Conservation (phyloP, 208 protist genomes). For the Acanthamoeba triangularis region DNA sequence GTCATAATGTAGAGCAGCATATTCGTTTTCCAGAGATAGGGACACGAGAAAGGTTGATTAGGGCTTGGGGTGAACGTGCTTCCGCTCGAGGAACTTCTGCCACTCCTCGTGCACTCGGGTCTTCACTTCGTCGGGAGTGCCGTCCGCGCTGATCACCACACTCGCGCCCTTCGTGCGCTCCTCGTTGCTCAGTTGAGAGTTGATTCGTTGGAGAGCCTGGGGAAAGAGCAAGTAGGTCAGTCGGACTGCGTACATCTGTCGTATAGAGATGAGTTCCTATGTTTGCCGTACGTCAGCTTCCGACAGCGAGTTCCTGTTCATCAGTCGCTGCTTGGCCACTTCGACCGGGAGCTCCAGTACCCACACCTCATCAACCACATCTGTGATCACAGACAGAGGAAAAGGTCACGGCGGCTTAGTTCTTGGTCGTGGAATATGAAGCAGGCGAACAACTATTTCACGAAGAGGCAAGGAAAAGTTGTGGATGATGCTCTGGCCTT, state of each 20-base stretch:
- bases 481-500: background rate
- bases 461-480: background rate
- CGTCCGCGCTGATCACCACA: background rate
- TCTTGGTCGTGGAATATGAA: background rate
- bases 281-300: conserved; percentile 16
- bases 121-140: conserved; percentile 16
- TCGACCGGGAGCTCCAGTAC: background rate
- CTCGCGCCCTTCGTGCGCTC: conserved; percentile 12
- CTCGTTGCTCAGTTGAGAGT: conserved; percentile 39
- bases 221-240: background rate
- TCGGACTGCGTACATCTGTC: background rate
- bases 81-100: background rate
- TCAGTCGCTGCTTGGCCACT: conserved; percentile 44
- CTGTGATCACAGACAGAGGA: background rate
- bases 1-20: background rate
- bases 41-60: background rate
- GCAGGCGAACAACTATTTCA: background rate
- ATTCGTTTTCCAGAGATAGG: background rate
- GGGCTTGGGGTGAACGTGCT: background rate
- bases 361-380: conserved; percentile 34
- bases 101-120: background rate
- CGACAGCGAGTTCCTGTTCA: background rate
- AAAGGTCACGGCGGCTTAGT: too few species aligned
- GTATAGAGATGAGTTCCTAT: too few species aligned
- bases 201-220: conserved; percentile 1